Percentiles rank a stretch among this genome's conserved stretches.
Evolutionary conservation across 2,329 filamentous ascomycete species (phyloP).

Genomic region (Byssoonygena ceratinophila): DNA sequence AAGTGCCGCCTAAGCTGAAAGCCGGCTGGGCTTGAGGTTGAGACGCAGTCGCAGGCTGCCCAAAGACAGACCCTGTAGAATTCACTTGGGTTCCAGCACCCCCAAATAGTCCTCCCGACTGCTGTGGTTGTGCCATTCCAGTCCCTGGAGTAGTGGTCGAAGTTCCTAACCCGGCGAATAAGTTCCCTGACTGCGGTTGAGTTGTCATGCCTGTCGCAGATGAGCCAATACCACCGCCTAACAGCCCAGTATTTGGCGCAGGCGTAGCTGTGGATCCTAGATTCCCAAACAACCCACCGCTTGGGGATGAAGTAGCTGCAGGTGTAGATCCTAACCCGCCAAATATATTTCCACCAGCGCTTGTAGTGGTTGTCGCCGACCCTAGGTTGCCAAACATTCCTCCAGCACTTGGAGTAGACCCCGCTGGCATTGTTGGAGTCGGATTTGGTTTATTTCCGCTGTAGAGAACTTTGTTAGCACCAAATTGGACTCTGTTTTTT

Average conservation of each 20-base stretch:
- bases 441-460: conserved; percentile 10
- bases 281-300: conserved; percentile 14
- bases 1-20: conserved; percentile 25
- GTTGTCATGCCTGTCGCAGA: conserved; percentile 12
- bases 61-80: conserved; percentile 21
- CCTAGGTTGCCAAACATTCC: conserved; percentile 27
- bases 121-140: conserved; percentile 22
- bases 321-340: conserved; percentile 20
- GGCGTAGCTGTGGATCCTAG: conserved; percentile 20
- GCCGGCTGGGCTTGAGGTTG: conserved; percentile 18
- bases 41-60: conserved; percentile 13
- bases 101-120: conserved; percentile 22
- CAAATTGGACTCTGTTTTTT: background rate
- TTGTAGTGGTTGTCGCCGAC: conserved; percentile 12
- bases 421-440: conserved; percentile 10
- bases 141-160: conserved; percentile 25
- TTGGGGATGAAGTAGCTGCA: conserved; percentile 13
- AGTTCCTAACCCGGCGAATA: conserved; percentile 15
- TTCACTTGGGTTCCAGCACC: conserved; percentile 18
- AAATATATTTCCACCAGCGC: conserved; percentile 26
- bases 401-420: conserved; percentile 16
- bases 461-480: background rate
- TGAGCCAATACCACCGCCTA: conserved; percentile 22
- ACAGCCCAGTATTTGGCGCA: conserved; percentile 22
- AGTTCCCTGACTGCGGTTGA: conserved; percentile 13